These are phyloP conservation scores for Globomyces pollinis-pini DNA, from an alignment of 192 early-diverging fungal genomes.

Conservation along the genomic window DNA sequence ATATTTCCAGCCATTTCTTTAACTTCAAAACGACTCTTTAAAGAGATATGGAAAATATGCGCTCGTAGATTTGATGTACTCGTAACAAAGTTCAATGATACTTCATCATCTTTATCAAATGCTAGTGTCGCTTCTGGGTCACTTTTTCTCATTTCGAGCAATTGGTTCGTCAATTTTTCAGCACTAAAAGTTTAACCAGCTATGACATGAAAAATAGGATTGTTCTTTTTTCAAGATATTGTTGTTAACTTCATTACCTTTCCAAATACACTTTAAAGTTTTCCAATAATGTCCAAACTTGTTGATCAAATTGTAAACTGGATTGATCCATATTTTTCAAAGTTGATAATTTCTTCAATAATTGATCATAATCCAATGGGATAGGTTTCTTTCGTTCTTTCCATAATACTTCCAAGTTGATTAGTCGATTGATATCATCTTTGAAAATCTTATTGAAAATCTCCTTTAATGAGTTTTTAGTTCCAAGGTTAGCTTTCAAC, in stretches of 20 bases:
- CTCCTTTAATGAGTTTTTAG: conserved; percentile 37
- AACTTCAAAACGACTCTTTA: conserved; percentile 73
- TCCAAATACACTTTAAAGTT: conserved; percentile 61
- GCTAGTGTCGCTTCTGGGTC: conserved; percentile 47
- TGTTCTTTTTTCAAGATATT: conserved; percentile 12
- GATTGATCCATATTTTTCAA: conserved; percentile 11
- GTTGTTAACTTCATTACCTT: conserved; percentile 54
- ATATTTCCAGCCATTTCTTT: conserved; percentile 99
- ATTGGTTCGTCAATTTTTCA: conserved; percentile 36
- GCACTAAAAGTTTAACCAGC: no score
- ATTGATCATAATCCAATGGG: conserved; percentile 46
- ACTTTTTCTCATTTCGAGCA: conserved; percentile 28
- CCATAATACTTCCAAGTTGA: conserved; percentile 88
- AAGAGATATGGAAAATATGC: conserved; percentile 68
- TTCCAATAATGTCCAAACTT: conserved; percentile 62
- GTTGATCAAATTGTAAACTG: conserved; percentile 55
- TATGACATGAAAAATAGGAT: no score
- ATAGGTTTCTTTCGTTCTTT: conserved; percentile 59
- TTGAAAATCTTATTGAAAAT: conserved; percentile 63
- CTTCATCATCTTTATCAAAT: conserved; percentile 97
- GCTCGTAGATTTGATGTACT: conserved; percentile 85
- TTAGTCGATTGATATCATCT: conserved; percentile 68
- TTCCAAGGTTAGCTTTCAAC: conserved; percentile 56
- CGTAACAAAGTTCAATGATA: conserved; percentile 88
- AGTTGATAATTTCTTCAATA: conserved; percentile 9